Percentiles rank a stretch among this genome's conserved stretches.
Conservation (phyloP, 2,329 filamentous ascomycete species). For the Scedosporium boydii region DNA sequence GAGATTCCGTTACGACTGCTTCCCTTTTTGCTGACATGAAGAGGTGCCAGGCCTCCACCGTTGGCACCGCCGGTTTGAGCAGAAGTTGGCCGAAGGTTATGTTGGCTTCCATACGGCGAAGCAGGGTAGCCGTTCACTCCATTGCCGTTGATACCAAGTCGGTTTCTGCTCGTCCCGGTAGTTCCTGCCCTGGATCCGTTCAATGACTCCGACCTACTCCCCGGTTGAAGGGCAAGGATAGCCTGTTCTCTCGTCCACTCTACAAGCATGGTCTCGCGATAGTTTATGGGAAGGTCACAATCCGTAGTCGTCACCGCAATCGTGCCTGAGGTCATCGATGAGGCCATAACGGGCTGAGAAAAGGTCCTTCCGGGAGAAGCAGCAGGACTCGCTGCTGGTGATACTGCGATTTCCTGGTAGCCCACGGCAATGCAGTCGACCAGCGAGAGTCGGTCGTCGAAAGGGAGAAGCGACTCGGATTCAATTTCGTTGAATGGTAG, state of each 20-base stretch:
- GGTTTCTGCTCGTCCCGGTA: constrained; percentile 39
- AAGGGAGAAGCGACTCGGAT: constrained; percentile 59
- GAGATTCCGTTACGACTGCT: constrained; percentile 44
- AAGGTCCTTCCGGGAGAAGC: constrained; percentile 58
- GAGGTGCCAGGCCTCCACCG: constrained; percentile 18
- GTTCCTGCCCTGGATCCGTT: constrained; percentile 64
- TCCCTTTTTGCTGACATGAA: constrained; percentile 39
- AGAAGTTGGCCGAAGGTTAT: constrained; percentile 40
- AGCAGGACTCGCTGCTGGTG: constrained; percentile 61
- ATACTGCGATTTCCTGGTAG: constrained; percentile 54
- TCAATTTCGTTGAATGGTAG: constrained; percentile 46
- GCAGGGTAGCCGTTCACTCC: constrained; percentile 25
- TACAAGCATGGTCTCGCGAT: constrained; percentile 66
- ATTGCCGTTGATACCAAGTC: constrained; percentile 49
- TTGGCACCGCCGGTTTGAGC: constrained; percentile 26
- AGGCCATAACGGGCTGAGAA: constrained; percentile 51
- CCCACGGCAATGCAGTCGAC: constrained; percentile 65
- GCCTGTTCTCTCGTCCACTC: constrained; percentile 74
- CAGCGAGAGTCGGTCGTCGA: constrained; percentile 62
- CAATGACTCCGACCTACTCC: constrained; percentile 63
- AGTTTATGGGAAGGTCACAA: constrained; percentile 52
- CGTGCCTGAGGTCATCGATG: constrained; percentile 29
- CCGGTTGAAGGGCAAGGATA: constrained; percentile 57
- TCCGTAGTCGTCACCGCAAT: constrained; percentile 24
- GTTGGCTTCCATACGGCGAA: constrained; percentile 36